These are phyloP conservation scores for Cucurbitaria berberidis DNA, from an alignment of 2,329 filamentous ascomycete species.

Conservation along the genomic window DNA sequence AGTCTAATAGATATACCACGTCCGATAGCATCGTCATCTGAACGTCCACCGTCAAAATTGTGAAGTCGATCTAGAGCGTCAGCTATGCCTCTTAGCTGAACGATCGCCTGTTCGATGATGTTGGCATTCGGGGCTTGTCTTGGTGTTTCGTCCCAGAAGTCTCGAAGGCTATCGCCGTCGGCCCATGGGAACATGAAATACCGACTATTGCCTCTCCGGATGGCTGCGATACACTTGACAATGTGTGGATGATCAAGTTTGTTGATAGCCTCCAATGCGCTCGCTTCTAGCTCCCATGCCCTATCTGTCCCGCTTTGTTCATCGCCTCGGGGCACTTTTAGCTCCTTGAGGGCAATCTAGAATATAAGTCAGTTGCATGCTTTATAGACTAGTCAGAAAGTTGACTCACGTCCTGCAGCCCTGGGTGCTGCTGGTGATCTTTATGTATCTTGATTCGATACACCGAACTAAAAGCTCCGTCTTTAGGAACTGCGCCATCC, in stretches of 20 bases:
- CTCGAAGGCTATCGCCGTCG: conserved; percentile 9
- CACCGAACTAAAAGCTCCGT: background rate
- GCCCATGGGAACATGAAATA: conserved; percentile 35
- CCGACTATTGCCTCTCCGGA: conserved; percentile 15
- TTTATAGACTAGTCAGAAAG: background rate
- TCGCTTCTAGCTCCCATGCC: conserved; percentile 19
- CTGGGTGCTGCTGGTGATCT: background rate
- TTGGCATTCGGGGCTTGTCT: background rate
- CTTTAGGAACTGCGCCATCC: background rate
- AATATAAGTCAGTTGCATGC: background rate
- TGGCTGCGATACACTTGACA: conserved; percentile 17
- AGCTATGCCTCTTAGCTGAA: conserved; percentile 20
- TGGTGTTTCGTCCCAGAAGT: conserved; percentile 15
- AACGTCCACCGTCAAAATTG: too few relatives aligned
- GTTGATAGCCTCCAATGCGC: conserved; percentile 14
- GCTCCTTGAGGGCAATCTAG: background rate
- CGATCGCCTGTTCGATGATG: conserved; percentile 4
- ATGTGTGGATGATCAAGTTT: conserved; percentile 21
- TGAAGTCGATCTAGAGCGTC: conserved; percentile 20
- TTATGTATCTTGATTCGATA: background rate
- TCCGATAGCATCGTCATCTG: too few relatives aligned
- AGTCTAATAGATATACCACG: too few relatives aligned
- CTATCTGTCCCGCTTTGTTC: conserved; percentile 3
- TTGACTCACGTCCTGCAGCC: conserved; percentile 7
- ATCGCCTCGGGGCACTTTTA: background rate